Base-by-base conservation (phyloP, 257 asterid genomes). In the Solanum chilense region DNA sequence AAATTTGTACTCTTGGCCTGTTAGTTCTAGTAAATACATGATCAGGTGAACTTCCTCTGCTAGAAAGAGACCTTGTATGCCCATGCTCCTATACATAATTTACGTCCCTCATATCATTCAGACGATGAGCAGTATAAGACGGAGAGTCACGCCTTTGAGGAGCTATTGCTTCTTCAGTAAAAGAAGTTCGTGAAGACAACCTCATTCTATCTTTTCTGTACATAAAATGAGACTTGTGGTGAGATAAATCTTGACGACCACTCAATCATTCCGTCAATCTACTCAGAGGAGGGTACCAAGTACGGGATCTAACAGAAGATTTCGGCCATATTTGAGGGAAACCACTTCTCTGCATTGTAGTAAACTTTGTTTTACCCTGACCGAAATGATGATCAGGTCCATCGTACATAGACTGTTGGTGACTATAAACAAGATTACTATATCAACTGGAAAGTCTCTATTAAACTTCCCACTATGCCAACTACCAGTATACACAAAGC, bases 141-240 rank as follows among this genome's bases (percentile, higher is more conserved):
- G 99, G 98, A 85, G 96, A 92, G 62, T 90, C 93, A 25, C 92
- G 94, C 89, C 97, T 94, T 90, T 95, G 89, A 87, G 90, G 80
- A 87, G 82, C 91, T 86, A 93, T 90, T 70, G 11, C 81, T 74
- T 93, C 94, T 29, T 96, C 95, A 49, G 91, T 93, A 84, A 92
- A 95, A 91, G 92, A 89, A 86, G 90, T 71, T 41, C 91, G 94
- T 12, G 91, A 94, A 23, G 97, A 95, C 86, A 96, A 94, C 82
- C 98, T 92, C 91, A 90, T 90, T 91, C 97, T 91, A 47, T 95
- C 94, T 86, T 86, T 91, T 85, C 93, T 89, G 82, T 90, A 93
- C 85, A 92, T 47, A 60, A 87, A 89, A 14, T 94, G 92, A 90
- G 94, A 90, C 86, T 95, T 90, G 71, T 89, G 93, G 85, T 93